Percentiles rank a stretch among this genome's conserved stretches.
Conservation (phyloP, 169 alveolate genomes). For the Plasmodium yoelii region DNA sequence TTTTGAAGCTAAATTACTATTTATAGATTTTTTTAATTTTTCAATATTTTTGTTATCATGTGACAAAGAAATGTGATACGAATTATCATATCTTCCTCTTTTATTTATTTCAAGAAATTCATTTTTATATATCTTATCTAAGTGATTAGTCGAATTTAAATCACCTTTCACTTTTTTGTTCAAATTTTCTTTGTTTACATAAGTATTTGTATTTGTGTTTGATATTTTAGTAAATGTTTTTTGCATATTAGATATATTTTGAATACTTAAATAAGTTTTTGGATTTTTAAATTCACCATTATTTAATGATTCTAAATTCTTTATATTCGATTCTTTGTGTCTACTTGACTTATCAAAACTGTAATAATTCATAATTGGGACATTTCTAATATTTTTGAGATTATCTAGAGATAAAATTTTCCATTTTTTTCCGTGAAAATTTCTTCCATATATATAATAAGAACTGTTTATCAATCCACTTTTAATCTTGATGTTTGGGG, state of each 20-base stretch:
- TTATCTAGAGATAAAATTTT: conserved; percentile 39
- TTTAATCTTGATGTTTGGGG: conserved; percentile 43
- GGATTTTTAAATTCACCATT: conserved; percentile 13
- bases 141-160: conserved; percentile 11
- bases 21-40: conserved; percentile 20
- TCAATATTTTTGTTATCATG: conserved; percentile 29
- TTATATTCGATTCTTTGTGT: neutral
- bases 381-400: conserved; percentile 12
- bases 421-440: conserved; percentile 47
- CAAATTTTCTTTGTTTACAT: conserved; percentile 62
- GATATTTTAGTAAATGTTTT: conserved; percentile 68
- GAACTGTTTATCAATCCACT: conserved; percentile 34
- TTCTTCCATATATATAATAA: conserved; percentile 21
- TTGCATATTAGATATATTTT: conserved; percentile 32
- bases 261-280: conserved; percentile 14
- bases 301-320: conserved; percentile 8
- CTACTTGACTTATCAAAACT: conserved; percentile 24
- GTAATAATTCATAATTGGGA: conserved; percentile 52
- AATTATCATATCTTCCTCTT: conserved; percentile 19
- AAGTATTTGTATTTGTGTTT: conserved; percentile 63
- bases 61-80: conserved; percentile 13
- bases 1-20: conserved; percentile 26
- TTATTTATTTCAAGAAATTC: conserved; percentile 57
- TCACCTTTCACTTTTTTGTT: conserved; percentile 63
- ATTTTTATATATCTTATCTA: conserved; percentile 51